Base-by-base conservation (phyloP, 106 monocot genomes). In the Platanthera zijinensis region DNA sequence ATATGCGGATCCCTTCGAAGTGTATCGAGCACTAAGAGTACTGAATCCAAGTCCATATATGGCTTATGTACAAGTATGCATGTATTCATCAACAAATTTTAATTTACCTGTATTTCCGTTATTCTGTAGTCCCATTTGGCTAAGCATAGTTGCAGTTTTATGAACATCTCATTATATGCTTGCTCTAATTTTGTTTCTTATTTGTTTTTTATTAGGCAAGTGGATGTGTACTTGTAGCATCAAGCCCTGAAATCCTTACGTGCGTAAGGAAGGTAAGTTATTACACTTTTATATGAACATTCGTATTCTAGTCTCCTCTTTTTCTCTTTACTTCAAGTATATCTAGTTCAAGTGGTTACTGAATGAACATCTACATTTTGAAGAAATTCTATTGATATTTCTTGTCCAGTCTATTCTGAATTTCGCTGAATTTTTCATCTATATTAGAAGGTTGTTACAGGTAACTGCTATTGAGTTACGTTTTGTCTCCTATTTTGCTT, bases 1-100 rank as follows among this genome's bases (percentile, higher is more conserved):
- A 75, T 91, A 86, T 84, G 89, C 93, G 15, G 89, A 93, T 68
- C 96, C 91, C 51, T 96, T 96, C 83, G 96, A 96, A 82, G 87
- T 96, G n/a, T 96, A 96, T 51, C 87, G 96, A 78, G 81, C 96
- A 76, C 76, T 96, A 45, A 87, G 96, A 81, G 79, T 93, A 25
- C 93, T 96, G 64, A 96, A 96, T 82, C 93, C 96, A 62, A 96
- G 96, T 79, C 93, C 93, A 32, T 89, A 93, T 83, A 93, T 96
- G 90, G 78, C 86, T 57, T 96, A 96, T 72, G 80, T 96, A 66
- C 96, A 96, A 84, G 96, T 96, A 18, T 45, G 28, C 70, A 14
- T 57, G 46, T 51, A 47, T 51, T 62, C 48, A 73, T 48, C 49
- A 7, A 57, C 52, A 14, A 25, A 72, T 9, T 10, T 8, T 30